Evolutionary conservation across 495 filamentous ascomycete genomes (phyloP).

Genomic region (Trypethelium eluteriae): DNA sequence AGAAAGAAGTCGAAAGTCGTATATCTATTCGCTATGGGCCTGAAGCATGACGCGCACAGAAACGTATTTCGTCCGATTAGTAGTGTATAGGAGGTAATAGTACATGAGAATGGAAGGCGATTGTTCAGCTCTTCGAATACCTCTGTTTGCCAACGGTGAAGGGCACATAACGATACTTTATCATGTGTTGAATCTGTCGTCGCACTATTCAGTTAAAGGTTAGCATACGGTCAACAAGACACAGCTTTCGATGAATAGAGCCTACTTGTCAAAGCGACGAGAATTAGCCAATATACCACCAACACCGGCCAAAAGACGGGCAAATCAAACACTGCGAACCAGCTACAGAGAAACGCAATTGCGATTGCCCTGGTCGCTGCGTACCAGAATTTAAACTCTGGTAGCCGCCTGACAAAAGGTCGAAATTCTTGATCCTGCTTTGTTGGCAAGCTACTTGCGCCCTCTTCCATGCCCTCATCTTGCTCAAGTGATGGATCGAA

Average conservation of each 20-base stretch:
- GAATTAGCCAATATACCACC: conserved; percentile 96
- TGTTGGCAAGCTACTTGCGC: conserved; percentile 65
- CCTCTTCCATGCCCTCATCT: conserved; percentile 94
- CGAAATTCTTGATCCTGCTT: conserved; percentile 96
- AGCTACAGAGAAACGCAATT: conserved; percentile 80
- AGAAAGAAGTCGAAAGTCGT: too few relatives aligned
- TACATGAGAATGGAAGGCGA: not conserved
- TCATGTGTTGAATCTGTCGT: conserved; percentile 99
- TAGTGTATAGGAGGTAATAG: not conserved
- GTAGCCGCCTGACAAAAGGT: conserved; percentile 89
- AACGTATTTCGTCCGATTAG: not conserved
- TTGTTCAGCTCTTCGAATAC: conserved; percentile 1
- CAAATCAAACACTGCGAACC: conserved; percentile 89
- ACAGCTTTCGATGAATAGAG: conserved; percentile 17
- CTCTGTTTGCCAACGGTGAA: conserved; percentile 9
- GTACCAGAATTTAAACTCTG: conserved; percentile 99
- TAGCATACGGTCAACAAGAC: not conserved
- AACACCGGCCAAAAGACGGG: conserved; percentile 98
- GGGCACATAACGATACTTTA: conserved; percentile 78
- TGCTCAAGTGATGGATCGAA: conserved; percentile 95
- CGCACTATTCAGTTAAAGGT: conserved; percentile 56
- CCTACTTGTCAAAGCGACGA: conserved; percentile 91
- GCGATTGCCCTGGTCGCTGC: conserved; percentile 78
- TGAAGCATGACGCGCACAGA: not conserved
- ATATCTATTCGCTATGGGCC: too few relatives aligned